Percentiles rank a stretch among this genome's conserved stretches.
phyloP scores from a whole-genome alignment of 2,329 filamentous ascomycete genomes.

The Aspergillus jensenii region DNA sequence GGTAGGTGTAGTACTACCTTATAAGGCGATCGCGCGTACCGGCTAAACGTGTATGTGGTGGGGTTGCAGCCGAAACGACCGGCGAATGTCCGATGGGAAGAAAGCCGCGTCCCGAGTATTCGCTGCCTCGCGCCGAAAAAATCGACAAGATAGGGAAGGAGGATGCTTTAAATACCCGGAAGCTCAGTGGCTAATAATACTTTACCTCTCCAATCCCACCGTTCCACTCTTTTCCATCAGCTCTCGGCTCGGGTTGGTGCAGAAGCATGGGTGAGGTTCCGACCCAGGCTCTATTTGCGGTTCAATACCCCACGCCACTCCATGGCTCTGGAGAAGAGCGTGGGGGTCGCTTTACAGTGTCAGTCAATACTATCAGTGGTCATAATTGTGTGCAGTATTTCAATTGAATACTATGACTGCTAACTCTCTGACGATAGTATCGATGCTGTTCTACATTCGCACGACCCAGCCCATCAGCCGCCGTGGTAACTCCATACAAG shows the following conservation, averaged over 20 bases:
- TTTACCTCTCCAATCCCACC: constrained; percentile 7
- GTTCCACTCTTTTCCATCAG: constrained; percentile 8
- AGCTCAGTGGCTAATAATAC: constrained; percentile 1
- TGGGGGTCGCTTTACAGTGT: constrained; percentile 1
- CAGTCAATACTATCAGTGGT: no score
- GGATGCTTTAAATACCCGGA: constrained; percentile 11
- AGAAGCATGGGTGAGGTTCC: background rate
- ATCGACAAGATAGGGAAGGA: background rate
- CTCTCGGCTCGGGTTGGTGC: constrained; percentile 13
- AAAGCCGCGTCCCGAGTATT: constrained; percentile 6
- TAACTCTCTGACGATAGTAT: no score
- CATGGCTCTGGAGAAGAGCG: constrained; percentile 11
- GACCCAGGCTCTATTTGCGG: constrained; percentile 1
- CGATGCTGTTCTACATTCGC: no score
- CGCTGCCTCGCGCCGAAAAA: background rate
- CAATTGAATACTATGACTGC: no score
- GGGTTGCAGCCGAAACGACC: constrained; percentile 11
- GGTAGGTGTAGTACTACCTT: constrained; percentile 3
- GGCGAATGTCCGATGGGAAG: constrained; percentile 16
- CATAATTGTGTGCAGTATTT: no score
- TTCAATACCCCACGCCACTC: constrained; percentile 16
- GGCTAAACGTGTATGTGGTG: background rate
- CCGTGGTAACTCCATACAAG: no score
- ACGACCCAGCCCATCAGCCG: no score
- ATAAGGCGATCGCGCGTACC: constrained; percentile 1